phyloP scores from a whole-genome alignment of 2,329 filamentous ascomycete genomes.

The Aspergillus puulaauensis region DNA sequence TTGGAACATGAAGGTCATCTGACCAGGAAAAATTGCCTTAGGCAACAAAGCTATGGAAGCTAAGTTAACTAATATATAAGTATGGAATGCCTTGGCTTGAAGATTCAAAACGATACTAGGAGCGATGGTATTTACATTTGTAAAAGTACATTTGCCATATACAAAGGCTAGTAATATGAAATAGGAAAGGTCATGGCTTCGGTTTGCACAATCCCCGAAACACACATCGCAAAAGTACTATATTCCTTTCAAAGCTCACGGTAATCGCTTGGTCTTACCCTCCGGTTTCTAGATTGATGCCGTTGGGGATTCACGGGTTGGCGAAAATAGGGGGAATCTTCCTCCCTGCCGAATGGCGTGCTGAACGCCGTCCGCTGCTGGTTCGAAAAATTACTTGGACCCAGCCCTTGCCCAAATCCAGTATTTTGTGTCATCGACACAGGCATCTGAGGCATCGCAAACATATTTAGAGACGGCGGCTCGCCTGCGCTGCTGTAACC shows the following conservation, averaged over 20 bases:
- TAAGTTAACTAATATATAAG: too few species aligned
- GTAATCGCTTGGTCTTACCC: conserved; percentile 86
- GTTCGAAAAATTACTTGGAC: conserved; percentile 52
- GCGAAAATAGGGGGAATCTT: conserved; percentile 90
- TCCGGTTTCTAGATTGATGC: conserved; percentile 76
- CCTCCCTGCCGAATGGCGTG: conserved; percentile 60
- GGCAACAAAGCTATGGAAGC: neutral
- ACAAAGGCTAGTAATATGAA: neutral
- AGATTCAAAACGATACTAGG: neutral
- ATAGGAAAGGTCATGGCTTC: neutral
- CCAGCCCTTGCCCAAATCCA: conserved; percentile 32
- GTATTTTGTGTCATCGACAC: conserved; percentile 30
- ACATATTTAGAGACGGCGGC: conserved; percentile 36
- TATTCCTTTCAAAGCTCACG: conserved; percentile 63
- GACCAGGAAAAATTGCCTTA: neutral
- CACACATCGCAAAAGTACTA: neutral
- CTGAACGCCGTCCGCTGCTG: conserved; percentile 58
- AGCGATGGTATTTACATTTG: conserved; percentile 4
- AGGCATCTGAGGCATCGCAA: conserved; percentile 33
- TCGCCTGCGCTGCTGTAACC: conserved; percentile 36
- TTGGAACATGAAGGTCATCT: neutral
- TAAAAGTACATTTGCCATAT: conserved; percentile 3
- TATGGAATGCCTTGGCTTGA: too few species aligned
- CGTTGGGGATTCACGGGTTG: conserved; percentile 94
- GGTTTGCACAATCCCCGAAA: neutral